phyloP scores from a whole-genome alignment of 2,329 filamentous ascomycete genomes.

The Penicillium sp. region DNA sequence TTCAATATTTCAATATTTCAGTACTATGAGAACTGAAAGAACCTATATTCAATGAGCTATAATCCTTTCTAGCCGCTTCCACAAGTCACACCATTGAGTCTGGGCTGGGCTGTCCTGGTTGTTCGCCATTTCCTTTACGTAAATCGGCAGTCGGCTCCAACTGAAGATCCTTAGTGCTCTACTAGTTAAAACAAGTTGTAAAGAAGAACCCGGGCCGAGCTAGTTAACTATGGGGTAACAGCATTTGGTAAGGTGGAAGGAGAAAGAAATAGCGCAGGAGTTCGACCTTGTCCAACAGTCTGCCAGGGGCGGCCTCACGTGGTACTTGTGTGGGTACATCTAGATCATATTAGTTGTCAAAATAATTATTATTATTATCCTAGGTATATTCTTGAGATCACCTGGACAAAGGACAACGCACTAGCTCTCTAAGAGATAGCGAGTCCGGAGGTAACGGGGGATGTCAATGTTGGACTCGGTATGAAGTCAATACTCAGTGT shows the following conservation, averaged over 20 bases:
- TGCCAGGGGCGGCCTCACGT: constrained; percentile 19
- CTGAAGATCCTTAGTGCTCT: constrained; percentile 20
- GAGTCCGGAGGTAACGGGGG: not conserved
- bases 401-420: constrained; percentile 6
- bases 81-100: constrained; percentile 12
- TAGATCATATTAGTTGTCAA: too few relatives aligned
- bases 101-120: constrained; percentile 5
- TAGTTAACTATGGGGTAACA: constrained; percentile 4
- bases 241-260: too few relatives aligned
- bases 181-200: not conserved
- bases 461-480: too few relatives aligned
- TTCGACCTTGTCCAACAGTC: constrained; percentile 10
- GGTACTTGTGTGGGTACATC: constrained; percentile 13
- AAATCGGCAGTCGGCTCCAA: constrained; percentile 30
- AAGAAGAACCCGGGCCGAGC: not conserved
- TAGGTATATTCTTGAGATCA: not conserved
- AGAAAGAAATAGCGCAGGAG: constrained; percentile 7
- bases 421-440: not conserved
- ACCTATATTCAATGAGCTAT: not conserved
- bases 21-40: too few relatives aligned
- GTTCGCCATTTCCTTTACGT: constrained; percentile 38
- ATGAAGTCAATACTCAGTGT: not conserved
- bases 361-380: too few relatives aligned
- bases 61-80: not conserved
- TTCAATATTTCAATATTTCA: too few relatives aligned